Conservation (phyloP, 257 asterid species). For the Fraxinus excelsior region DNA sequence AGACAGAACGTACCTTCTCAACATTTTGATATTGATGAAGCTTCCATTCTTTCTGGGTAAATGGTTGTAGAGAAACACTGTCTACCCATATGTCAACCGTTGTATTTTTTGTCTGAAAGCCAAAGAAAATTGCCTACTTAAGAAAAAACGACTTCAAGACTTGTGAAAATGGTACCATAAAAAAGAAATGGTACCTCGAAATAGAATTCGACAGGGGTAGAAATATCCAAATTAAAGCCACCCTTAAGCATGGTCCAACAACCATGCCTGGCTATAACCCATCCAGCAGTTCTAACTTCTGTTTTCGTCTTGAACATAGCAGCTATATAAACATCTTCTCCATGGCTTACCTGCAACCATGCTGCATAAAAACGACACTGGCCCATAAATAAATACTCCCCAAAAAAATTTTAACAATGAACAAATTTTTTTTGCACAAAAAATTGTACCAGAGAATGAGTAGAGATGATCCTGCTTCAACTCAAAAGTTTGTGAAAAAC, state of each 20-base stretch:
- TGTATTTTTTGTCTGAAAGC: slow-evolving; percentile 28
- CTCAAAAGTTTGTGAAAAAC: slow-evolving; percentile 22
- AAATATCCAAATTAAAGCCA: slow-evolving; percentile 25
- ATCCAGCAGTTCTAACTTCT: slow-evolving; percentile 17
- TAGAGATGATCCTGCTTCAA: slow-evolving; percentile 21
- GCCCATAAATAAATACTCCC: not conserved
- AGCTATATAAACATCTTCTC: slow-evolving; percentile 25
- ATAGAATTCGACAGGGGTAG: slow-evolving; percentile 24
- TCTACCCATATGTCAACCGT: slow-evolving; percentile 28
- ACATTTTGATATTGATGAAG: slow-evolving; percentile 51
- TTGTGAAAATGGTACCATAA: not conserved
- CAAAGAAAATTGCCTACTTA: not conserved
- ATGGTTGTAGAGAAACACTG: slow-evolving; percentile 63
- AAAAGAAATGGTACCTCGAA: slow-evolving; percentile 23
- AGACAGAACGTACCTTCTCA: slow-evolving; percentile 36
- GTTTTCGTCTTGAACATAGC: slow-evolving; percentile 24
- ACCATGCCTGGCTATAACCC: slow-evolving; percentile 27
- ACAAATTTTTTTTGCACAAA: no score
- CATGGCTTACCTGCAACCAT: slow-evolving; percentile 40
- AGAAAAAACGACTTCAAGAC: not conserved
- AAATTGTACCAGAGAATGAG: slow-evolving; percentile 24
- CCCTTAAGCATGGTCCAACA: slow-evolving; percentile 45
- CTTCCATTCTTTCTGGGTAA: slow-evolving; percentile 56
- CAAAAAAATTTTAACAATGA: not conserved
- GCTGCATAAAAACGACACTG: slow-evolving; percentile 23